phyloP scores from a whole-genome alignment of 2,329 filamentous ascomycete genomes.

The Aspergillus brasiliensis region DNA sequence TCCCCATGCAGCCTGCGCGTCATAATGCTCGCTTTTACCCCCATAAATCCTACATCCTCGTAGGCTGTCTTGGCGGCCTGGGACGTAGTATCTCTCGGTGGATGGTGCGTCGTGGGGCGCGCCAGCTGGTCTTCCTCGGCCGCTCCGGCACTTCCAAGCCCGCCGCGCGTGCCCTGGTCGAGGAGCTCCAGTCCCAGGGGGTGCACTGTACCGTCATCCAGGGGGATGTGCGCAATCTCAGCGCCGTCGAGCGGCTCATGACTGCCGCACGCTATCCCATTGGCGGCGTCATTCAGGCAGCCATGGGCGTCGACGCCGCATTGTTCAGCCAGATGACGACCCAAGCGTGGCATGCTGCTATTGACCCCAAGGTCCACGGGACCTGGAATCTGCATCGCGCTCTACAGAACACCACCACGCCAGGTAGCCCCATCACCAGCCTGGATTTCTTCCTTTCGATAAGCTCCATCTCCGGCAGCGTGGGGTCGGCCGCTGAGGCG shows the following conservation, averaged over 20 bases:
- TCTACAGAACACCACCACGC: background rate
- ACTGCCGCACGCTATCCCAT: background rate
- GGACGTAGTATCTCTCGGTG: too few species aligned
- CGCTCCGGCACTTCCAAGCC: too few species aligned
- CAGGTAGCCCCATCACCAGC: too few species aligned
- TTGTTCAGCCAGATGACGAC: background rate
- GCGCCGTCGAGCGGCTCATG: background rate
- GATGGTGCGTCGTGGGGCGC: too few species aligned
- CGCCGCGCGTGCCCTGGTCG: too few species aligned
- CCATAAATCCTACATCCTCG: too few species aligned
- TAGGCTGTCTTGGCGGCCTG: too few species aligned
- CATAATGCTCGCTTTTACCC: too few species aligned
- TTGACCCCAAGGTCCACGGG: background rate
- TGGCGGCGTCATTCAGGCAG: conserved; percentile 2
- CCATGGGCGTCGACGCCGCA: background rate
- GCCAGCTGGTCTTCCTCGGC: too few species aligned
- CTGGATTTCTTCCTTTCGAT: background rate
- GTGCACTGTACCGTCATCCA: background rate
- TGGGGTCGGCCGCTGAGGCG: background rate
- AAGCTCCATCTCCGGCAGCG: background rate
- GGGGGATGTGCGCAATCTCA: background rate
- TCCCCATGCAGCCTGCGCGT: too few species aligned
- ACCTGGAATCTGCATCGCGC: conserved; percentile 7
- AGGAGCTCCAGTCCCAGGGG: background rate
- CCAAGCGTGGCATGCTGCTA: background rate